phyloP scores from a whole-genome alignment of 257 asterid species.

The Nicotiana tabacum region DNA sequence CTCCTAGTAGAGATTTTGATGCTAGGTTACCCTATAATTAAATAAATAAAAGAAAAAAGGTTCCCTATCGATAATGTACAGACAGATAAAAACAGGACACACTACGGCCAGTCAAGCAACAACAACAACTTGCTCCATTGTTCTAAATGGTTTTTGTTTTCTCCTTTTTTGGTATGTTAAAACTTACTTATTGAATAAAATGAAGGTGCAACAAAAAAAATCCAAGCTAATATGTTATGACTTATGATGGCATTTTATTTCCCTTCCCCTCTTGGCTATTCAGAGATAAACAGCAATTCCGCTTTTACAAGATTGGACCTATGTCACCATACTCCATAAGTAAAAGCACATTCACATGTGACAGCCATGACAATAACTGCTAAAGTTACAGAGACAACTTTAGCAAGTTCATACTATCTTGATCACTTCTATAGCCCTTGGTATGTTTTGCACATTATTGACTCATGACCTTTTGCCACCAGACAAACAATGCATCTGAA shows the following conservation, averaged over 20 bases:
- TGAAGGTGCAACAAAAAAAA: background rate
- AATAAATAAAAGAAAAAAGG: background rate
- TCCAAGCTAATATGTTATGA: background rate
- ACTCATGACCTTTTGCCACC: background rate
- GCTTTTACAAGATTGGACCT: background rate
- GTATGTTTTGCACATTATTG: background rate
- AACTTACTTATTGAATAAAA: background rate
- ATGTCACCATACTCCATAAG: background rate
- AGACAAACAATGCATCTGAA: background rate
- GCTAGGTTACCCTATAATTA: background rate
- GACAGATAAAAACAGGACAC: background rate
- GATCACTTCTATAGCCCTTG: background rate
- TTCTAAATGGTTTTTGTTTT: background rate
- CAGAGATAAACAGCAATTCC: background rate
- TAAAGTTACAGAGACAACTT: background rate
- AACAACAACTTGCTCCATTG: background rate
- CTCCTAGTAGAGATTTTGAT: background rate
- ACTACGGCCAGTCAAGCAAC: background rate
- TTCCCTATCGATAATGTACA: background rate
- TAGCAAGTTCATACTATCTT: background rate
- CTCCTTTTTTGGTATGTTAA: background rate
- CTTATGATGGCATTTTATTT: background rate
- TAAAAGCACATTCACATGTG: background rate
- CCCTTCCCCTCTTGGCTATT: background rate
- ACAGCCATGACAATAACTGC: background rate